Percentiles rank a stretch among this genome's conserved stretches.
These are phyloP conservation scores for Amylostereum chailletii DNA, from an alignment of 1,284 basidiomycete genomes.

Conservation along the genomic window DNA sequence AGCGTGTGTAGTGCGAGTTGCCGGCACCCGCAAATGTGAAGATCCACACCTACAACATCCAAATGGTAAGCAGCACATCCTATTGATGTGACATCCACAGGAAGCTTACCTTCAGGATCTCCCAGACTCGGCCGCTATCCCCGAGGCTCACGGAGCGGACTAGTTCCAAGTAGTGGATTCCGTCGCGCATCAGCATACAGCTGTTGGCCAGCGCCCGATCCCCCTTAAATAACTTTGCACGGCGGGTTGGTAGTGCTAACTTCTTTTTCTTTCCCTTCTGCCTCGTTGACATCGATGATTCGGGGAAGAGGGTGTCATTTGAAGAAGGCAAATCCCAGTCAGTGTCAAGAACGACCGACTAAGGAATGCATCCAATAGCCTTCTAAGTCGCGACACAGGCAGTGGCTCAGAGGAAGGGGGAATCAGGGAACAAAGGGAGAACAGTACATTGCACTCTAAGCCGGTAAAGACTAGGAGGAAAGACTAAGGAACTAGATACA, in stretches of 20 bases:
- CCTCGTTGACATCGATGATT: neutral
- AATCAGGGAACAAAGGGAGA: too few relatives aligned
- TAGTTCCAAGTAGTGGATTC: slow-evolving; percentile 11
- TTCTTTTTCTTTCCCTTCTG: neutral
- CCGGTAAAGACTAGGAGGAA: too few relatives aligned
- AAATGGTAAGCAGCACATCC: slow-evolving; percentile 9
- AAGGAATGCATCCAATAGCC: too few relatives aligned
- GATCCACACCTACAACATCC: slow-evolving; percentile 3
- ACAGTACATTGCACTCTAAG: too few relatives aligned
- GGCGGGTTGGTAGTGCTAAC: too few relatives aligned
- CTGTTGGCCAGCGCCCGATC: slow-evolving; percentile 12
- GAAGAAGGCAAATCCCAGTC: too few relatives aligned
- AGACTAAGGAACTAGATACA: too few relatives aligned
- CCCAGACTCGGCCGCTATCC: slow-evolving; percentile 14
- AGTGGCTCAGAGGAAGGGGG: too few relatives aligned
- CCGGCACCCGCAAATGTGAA: slow-evolving; percentile 13
- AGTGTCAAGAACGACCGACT: too few relatives aligned
- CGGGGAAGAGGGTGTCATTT: too few relatives aligned
- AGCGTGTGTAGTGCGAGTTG: slow-evolving; percentile 10
- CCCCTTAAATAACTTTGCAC: slow-evolving; percentile 2
- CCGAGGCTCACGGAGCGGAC: slow-evolving; percentile 11
- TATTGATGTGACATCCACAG: neutral
- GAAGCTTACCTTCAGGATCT: slow-evolving; percentile 14
- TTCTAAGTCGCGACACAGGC: too few relatives aligned
- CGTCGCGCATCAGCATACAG: slow-evolving; percentile 9